Conservation (phyloP, 495 filamentous ascomycete species). For the Aspergillus taichungensis region DNA sequence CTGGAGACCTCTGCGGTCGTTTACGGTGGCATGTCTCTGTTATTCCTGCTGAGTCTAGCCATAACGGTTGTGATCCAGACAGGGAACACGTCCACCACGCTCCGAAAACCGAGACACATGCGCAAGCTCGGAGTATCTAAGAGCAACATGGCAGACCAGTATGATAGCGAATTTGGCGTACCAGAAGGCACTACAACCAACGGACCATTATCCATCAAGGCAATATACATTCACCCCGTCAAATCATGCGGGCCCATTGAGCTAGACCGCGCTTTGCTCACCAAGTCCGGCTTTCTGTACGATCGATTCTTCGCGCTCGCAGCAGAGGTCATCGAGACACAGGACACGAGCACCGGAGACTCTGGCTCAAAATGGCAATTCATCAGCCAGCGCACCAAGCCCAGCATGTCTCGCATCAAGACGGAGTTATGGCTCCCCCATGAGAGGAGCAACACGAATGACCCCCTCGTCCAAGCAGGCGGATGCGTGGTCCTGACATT, state of each 20-base stretch:
- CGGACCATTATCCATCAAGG: constrained; percentile 6
- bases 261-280: constrained; percentile 7
- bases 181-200: not conserved
- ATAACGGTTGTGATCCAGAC: constrained; percentile 1
- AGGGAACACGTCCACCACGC: constrained; percentile 1
- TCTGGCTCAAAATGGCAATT: constrained; percentile 12
- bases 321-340: not conserved
- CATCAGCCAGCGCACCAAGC: constrained; percentile 18
- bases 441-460: not conserved
- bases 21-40: not conserved
- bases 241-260: constrained; percentile 13
- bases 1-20: not conserved
- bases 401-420: constrained; percentile 10
- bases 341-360: too few relatives aligned
- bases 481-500: constrained; percentile 10
- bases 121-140: not conserved
- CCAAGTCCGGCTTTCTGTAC: constrained; percentile 11
- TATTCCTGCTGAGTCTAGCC: not conserved
- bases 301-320: constrained; percentile 11
- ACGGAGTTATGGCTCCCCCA: constrained; percentile 10
- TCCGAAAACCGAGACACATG: constrained; percentile 1
- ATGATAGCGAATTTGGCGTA: constrained; percentile 3
- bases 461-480: constrained; percentile 6
- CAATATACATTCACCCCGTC: constrained; percentile 12
- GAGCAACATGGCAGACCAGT: constrained; percentile 7